phyloP scores from a whole-genome alignment of 768 basidiomycete genomes.

The Tulasnella sp. region DNA sequence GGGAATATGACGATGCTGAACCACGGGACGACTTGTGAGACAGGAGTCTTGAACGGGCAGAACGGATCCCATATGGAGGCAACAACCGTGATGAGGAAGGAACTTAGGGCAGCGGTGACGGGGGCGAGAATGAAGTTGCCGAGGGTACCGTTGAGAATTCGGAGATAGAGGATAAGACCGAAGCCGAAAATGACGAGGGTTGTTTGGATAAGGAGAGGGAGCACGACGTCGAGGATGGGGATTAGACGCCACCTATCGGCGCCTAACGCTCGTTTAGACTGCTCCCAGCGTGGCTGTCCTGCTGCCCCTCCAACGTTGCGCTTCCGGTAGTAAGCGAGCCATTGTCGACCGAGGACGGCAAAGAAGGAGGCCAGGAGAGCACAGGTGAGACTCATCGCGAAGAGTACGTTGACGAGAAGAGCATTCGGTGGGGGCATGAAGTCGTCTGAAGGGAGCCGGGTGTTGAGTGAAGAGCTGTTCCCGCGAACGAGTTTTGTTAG shows the following conservation, averaged over 20 bases:
- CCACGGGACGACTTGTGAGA: background rate
- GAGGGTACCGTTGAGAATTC: background rate
- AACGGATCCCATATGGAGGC: background rate
- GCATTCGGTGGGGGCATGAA: background rate
- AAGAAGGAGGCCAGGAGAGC: background rate
- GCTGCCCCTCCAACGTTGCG: background rate
- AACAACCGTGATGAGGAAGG: background rate
- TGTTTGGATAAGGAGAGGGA: background rate
- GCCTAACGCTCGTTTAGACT: background rate
- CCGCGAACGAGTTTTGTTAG: background rate
- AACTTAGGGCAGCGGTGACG: background rate
- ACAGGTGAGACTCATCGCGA: background rate
- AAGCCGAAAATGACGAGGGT: constrained; percentile 3
- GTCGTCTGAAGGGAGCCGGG: background rate
- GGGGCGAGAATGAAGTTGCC: background rate
- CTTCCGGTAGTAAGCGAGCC: constrained; percentile 7
- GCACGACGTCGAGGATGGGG: background rate
- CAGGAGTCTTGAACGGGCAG: constrained; percentile 4
- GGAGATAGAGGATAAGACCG: background rate
- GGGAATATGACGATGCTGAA: background rate
- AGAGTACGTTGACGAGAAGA: background rate
- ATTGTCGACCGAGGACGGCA: constrained; percentile 6
- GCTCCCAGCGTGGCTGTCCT: background rate
- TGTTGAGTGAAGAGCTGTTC: background rate
- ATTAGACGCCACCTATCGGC: background rate